phyloP scores from a whole-genome alignment of 2,329 filamentous ascomycete genomes.

The Didymella pomorum region DNA sequence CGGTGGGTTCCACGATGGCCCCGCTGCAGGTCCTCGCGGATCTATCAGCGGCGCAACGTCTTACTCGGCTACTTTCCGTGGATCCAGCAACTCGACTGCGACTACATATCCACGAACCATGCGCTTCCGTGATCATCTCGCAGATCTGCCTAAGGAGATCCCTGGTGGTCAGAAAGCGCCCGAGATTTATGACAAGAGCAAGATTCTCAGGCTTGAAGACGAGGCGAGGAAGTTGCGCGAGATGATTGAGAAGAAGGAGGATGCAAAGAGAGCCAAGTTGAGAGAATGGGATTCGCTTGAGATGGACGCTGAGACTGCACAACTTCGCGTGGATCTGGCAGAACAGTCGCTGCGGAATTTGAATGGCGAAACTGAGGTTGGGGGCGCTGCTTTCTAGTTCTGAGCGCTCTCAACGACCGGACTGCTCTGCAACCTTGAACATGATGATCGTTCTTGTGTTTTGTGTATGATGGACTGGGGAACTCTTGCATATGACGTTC shows the following conservation, averaged over 20 bases:
- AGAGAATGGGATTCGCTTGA: constrained; percentile 58
- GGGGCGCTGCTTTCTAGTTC: constrained; percentile 48
- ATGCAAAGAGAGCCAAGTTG: constrained; percentile 52
- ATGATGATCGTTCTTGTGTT: not conserved
- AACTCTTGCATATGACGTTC: constrained; percentile 22
- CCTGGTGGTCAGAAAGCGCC: constrained; percentile 56
- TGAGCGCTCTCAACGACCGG: not conserved
- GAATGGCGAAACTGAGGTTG: constrained; percentile 51
- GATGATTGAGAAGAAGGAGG: constrained; percentile 58
- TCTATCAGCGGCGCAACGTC: constrained; percentile 37
- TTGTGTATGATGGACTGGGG: constrained; percentile 15
- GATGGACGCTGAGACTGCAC: constrained; percentile 55
- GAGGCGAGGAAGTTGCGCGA: constrained; percentile 56
- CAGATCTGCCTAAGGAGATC: constrained; percentile 55
- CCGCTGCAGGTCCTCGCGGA: constrained; percentile 49
- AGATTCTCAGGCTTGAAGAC: constrained; percentile 56
- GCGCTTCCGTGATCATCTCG: constrained; percentile 55
- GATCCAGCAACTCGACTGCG: constrained; percentile 53
- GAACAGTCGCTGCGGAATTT: constrained; percentile 55
- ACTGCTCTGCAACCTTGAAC: not conserved
- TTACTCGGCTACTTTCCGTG: constrained; percentile 51
- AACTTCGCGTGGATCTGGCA: constrained; percentile 56
- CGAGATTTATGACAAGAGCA: constrained; percentile 54
- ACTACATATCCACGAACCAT: constrained; percentile 58
- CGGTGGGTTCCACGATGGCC: constrained; percentile 30